These are phyloP conservation scores for Ulvella scutata DNA, from an alignment of 139 green algal species.

Conservation along the genomic window DNA sequence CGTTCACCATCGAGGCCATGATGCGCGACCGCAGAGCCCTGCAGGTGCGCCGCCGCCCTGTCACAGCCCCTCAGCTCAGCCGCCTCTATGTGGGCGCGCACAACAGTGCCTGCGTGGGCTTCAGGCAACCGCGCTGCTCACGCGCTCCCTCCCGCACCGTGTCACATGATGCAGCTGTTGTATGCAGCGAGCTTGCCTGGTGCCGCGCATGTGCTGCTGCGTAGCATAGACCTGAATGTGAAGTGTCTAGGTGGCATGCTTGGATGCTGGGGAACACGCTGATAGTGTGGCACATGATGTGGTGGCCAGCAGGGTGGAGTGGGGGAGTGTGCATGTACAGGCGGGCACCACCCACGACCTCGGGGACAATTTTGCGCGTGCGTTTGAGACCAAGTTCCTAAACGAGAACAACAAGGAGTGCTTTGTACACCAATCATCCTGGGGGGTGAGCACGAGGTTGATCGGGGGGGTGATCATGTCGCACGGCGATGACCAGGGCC, in stretches of 20 bases:
- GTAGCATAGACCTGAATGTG: too few relatives aligned
- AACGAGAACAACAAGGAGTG: conserved; percentile 40
- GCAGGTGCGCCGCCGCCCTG: conserved; percentile 23
- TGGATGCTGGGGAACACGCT: too few relatives aligned
- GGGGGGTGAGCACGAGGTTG: conserved; percentile 86
- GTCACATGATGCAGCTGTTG: neutral
- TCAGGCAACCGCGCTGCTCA: too few relatives aligned
- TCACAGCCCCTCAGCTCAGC: neutral
- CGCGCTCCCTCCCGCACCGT: too few relatives aligned
- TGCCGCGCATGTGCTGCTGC: too few relatives aligned
- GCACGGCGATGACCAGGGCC: conserved; percentile 89
- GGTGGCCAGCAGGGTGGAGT: too few relatives aligned
- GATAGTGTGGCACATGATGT: too few relatives aligned
- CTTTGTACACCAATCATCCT: conserved; percentile 83
- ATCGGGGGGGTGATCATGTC: conserved; percentile 96
- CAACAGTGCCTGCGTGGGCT: too few relatives aligned
- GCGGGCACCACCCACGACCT: conserved; percentile 95
- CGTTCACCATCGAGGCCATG: conserved; percentile 99
- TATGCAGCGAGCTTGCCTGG: too few relatives aligned
- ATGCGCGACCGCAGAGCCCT: conserved; percentile 83
- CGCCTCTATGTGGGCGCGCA: neutral
- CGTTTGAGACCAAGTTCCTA: conserved; percentile 49
- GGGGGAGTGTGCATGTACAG: conserved; percentile 21
- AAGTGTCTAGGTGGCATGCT: too few relatives aligned
- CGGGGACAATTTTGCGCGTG: conserved; percentile 87